phyloP scores from a whole-genome alignment of 139 green algal genomes.

The Chlamydomonas asymmetrica region DNA sequence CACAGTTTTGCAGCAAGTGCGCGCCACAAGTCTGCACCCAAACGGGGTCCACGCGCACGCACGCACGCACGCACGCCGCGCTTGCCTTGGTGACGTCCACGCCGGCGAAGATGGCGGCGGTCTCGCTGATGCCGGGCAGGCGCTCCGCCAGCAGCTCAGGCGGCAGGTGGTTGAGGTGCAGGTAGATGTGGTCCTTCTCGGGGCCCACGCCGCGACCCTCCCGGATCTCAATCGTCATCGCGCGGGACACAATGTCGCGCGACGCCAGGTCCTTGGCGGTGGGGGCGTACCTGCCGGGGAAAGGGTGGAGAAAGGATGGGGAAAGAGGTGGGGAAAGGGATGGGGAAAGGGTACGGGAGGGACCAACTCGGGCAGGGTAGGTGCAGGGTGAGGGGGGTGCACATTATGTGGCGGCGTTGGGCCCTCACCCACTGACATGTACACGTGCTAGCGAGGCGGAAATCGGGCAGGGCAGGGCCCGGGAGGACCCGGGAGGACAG shows the following conservation, averaged over 20 bases:
- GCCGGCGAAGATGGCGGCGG: slow-evolving; percentile 97
- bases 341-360: background rate
- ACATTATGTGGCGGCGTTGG: too few relatives aligned
- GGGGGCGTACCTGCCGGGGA: slow-evolving; percentile 80
- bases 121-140: slow-evolving; percentile 97
- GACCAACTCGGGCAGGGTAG: background rate
- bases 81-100: slow-evolving; percentile 95
- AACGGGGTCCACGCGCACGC: too few relatives aligned
- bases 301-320: too few relatives aligned
- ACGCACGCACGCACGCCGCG: too few relatives aligned
- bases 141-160: slow-evolving; percentile 96
- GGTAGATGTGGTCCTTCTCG: slow-evolving; percentile 97
- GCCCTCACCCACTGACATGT: too few relatives aligned
- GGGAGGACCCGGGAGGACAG: too few relatives aligned
- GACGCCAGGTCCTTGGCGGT: slow-evolving; percentile 98
- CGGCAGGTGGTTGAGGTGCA: slow-evolving; percentile 98
- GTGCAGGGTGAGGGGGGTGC: background rate
- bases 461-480: too few relatives aligned
- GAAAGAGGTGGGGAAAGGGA: too few relatives aligned
- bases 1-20: too few relatives aligned
- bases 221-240: slow-evolving; percentile 95
- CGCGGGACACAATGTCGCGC: slow-evolving; percentile 92
- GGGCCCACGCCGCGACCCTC: slow-evolving; percentile 81
- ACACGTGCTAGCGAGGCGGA: too few relatives aligned
- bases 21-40: too few relatives aligned